A percentile compares a stretch with the other conserved stretches of the same genome.
These are phyloP conservation scores for Aleurites moluccanus DNA, from an alignment of 441 rosid species.

Conservation along the genomic window DNA sequence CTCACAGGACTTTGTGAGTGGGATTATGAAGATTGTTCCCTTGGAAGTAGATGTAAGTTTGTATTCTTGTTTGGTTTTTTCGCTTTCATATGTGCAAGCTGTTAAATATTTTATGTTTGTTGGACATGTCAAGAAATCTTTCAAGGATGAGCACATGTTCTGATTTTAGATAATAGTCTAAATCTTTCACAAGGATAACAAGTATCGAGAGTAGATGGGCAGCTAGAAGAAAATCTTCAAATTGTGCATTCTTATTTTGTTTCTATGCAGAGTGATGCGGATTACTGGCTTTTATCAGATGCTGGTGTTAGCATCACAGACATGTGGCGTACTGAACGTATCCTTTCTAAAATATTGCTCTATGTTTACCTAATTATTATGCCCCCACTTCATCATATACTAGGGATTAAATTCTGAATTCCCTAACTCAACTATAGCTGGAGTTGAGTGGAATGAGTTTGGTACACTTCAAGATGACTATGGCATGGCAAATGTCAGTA, in stretches of 20 bases:
- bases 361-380: neutral
- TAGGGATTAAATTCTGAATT: slow-evolving; percentile 17
- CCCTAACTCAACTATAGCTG: slow-evolving; percentile 57
- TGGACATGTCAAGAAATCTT: slow-evolving; percentile 5
- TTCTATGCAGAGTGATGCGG: slow-evolving; percentile 70
- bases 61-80: slow-evolving; percentile 14
- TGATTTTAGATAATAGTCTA: neutral
- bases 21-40: slow-evolving; percentile 94
- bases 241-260: neutral
- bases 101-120: neutral
- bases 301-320: slow-evolving; percentile 90
- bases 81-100: slow-evolving; percentile 5
- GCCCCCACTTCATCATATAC: slow-evolving; percentile 7
- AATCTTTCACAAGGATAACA: neutral
- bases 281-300: slow-evolving; percentile 97
- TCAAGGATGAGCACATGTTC: neutral
- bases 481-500: slow-evolving; percentile 43
- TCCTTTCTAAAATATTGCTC: slow-evolving; percentile 42
- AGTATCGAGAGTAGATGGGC: neutral
- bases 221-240: no score
- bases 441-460: slow-evolving; percentile 58
- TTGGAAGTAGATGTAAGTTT: slow-evolving; percentile 86
- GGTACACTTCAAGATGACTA: slow-evolving; percentile 49
- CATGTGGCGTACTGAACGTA: slow-evolving; percentile 87
- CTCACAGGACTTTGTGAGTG: slow-evolving; percentile 79